Evolutionary conservation across 257 asterid genomes (phyloP).

Genomic region (Solanum gandarillasii): DNA sequence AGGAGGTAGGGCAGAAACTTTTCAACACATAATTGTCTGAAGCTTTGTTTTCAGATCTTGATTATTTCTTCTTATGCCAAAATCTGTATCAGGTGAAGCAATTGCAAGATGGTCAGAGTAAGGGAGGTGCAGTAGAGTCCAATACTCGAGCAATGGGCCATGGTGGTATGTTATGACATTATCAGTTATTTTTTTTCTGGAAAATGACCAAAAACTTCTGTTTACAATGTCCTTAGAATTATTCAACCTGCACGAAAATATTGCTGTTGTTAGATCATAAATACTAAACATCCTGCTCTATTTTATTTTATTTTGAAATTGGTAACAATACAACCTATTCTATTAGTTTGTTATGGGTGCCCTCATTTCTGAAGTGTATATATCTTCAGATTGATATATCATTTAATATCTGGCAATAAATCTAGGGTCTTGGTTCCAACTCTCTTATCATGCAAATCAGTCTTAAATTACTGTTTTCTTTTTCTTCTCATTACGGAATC

Average conservation of each 20-base stretch:
- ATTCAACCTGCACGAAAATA: not conserved
- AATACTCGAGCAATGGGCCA: not conserved
- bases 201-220: not conserved
- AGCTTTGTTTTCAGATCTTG: not conserved
- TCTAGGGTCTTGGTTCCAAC: not conserved
- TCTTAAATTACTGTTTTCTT: not conserved
- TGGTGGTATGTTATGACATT: constrained; percentile 14
- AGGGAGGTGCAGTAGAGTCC: not conserved
- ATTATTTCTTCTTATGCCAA: constrained; percentile 3
- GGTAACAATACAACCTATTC: not conserved
- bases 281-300: not conserved
- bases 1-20: constrained; percentile 24
- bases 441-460: not conserved
- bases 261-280: not conserved
- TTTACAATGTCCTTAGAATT: not conserved
- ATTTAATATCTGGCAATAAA: not conserved
- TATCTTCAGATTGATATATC: not conserved
- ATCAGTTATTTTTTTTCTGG: not conserved
- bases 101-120: constrained; percentile 32
- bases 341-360: not conserved
- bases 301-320: not conserved
- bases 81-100: constrained; percentile 20
- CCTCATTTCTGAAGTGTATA: not conserved
- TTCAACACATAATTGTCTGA: not conserved
- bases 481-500: not conserved